Percentiles rank a stretch among this genome's conserved stretches.
These are phyloP conservation scores for Takashimella tepidaria DNA, from an alignment of 1,284 basidiomycete species.

Conservation along the genomic window DNA sequence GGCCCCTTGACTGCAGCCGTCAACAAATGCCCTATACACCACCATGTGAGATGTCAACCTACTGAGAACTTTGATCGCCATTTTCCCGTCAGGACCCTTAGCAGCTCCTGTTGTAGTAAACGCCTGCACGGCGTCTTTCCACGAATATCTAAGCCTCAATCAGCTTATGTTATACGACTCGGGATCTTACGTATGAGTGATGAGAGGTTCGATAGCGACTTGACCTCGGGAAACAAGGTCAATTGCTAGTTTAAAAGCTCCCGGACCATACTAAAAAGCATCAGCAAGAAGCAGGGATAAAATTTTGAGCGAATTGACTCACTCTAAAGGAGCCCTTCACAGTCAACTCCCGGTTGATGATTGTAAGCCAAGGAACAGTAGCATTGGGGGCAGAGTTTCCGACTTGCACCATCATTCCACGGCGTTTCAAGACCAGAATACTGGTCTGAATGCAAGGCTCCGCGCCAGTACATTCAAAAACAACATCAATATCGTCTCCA, in stretches of 20 bases:
- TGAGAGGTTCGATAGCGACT: conserved; percentile 51
- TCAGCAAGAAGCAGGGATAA: neutral
- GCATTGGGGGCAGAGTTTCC: conserved; percentile 17
- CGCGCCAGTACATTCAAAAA: conserved; percentile 57
- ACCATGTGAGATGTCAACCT: conserved; percentile 1
- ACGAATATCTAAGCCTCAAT: conserved; percentile 51
- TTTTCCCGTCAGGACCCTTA: conserved; percentile 58
- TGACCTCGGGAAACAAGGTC: conserved; percentile 50
- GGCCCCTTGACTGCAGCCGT: neutral
- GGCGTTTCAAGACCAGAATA: conserved; percentile 53
- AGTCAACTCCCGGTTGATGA: conserved; percentile 26
- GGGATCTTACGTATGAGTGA: conserved; percentile 26
- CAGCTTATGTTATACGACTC: no score
- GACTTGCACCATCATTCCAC: conserved; percentile 17
- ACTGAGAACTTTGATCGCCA: conserved; percentile 21
- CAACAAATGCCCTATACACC: neutral
- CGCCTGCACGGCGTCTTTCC: conserved; percentile 49
- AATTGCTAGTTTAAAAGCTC: conserved; percentile 45
- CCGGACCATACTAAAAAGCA: conserved; percentile 8
- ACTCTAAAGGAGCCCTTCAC: conserved; percentile 32
- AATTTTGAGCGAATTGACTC: neutral
- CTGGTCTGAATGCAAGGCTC: conserved; percentile 57
- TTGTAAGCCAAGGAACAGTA: conserved; percentile 20
- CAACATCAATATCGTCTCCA: conserved; percentile 52
- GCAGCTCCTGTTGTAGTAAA: conserved; percentile 54